phyloP scores from a whole-genome alignment of 306 rosid genomes.

The Quercus engelmannii region DNA sequence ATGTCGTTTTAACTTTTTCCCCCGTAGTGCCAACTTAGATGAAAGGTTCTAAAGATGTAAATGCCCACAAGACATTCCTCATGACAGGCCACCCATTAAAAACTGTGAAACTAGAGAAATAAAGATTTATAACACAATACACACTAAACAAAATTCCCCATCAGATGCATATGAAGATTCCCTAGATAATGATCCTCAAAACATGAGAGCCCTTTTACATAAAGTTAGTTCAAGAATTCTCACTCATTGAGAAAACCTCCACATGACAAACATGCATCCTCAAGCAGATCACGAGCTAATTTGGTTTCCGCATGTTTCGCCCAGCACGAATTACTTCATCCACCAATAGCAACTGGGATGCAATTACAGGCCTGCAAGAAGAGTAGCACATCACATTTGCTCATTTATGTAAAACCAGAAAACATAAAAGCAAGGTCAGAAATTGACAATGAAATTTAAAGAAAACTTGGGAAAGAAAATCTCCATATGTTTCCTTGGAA shows the following conservation, averaged over 20 bases:
- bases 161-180: background rate
- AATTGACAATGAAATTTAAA: background rate
- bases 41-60: too few relatives aligned
- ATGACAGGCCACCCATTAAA: background rate
- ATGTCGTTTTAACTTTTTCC: background rate
- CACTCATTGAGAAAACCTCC: slow-evolving; percentile 1
- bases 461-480: background rate
- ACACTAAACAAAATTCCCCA: background rate
- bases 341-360: slow-evolving; percentile 87
- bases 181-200: slow-evolving; percentile 1
- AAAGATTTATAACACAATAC: background rate
- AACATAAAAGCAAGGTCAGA: background rate
- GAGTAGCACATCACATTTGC: background rate
- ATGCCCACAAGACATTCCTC: background rate
- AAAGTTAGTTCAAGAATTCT: background rate
- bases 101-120: background rate
- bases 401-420: background rate
- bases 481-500: background rate
- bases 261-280: background rate
- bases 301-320: slow-evolving; percentile 91
- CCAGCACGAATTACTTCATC: slow-evolving; percentile 99
- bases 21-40: background rate
- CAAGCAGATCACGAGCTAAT: slow-evolving; percentile 20
- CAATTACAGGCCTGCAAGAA: slow-evolving; percentile 81
- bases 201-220: slow-evolving; percentile 2